A percentile compares a stretch with the other conserved stretches of the same genome.
These are phyloP conservation scores for Elaeis oleifera DNA, from an alignment of 202 grass and related monocot species.

Conservation along the genomic window DNA sequence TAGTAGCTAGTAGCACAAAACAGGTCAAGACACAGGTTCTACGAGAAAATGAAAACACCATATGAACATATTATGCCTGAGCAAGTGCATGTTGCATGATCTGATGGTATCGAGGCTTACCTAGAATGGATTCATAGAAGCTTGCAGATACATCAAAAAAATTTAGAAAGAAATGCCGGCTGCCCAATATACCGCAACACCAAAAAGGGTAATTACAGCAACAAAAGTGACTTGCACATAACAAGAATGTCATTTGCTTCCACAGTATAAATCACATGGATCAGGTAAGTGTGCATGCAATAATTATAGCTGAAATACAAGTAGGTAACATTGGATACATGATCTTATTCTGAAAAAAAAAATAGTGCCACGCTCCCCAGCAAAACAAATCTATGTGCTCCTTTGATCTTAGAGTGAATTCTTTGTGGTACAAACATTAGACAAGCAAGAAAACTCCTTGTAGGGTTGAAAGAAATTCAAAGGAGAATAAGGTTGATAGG, in stretches of 20 bases:
- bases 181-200: slow-evolving; percentile 94
- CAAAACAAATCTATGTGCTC: no score
- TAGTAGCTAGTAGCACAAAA: slow-evolving; percentile 70
- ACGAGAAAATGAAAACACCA: slow-evolving; percentile 1
- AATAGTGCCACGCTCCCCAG: no score
- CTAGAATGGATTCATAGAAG: slow-evolving; percentile 91
- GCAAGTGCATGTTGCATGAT: background rate
- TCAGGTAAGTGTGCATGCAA: no score
- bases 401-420: no score
- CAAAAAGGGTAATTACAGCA: slow-evolving; percentile 68
- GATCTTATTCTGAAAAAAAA: no score
- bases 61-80: no score
- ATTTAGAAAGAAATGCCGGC: slow-evolving; percentile 90
- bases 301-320: no score
- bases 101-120: slow-evolving; percentile 27
- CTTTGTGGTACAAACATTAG: no score
- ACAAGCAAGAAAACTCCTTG: no score
- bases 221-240: slow-evolving; percentile 76
- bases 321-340: no score
- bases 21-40: slow-evolving; percentile 77
- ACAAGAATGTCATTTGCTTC: background rate
- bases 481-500: no score
- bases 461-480: no score
- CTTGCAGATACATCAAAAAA: slow-evolving; percentile 32
- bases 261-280: background rate